Evolutionary conservation across 805 yeast species (phyloP).

Genomic region (Pichia rugopelliculosa): DNA sequence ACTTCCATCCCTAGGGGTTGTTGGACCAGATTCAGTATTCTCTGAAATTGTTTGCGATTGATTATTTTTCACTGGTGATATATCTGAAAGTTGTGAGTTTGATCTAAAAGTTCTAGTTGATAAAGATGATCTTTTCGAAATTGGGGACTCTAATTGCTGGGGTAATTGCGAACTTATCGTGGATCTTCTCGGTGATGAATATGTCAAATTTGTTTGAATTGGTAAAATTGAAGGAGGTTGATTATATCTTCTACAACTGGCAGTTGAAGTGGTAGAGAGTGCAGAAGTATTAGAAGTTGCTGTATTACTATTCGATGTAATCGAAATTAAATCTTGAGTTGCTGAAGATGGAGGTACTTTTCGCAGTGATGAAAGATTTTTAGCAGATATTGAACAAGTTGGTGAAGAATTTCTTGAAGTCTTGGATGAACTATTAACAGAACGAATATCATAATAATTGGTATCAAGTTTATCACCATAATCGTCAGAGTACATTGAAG

Average conservation of each 20-base stretch:
- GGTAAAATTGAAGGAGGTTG: constrained; percentile 7
- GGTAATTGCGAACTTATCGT: constrained; percentile 1
- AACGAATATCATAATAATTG: background rate
- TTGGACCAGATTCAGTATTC: background rate
- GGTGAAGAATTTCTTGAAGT: constrained; percentile 15
- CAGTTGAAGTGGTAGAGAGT: background rate
- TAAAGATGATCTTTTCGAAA: constrained; percentile 27
- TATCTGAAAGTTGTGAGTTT: constrained; percentile 22
- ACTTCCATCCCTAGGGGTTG: constrained; percentile 7
- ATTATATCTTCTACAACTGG: constrained; percentile 1
- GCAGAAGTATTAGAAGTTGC: background rate
- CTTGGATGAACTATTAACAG: constrained; percentile 6
- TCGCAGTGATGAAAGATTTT: background rate
- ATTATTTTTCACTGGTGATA: constrained; percentile 18
- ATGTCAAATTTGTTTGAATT: background rate
- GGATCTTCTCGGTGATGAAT: constrained; percentile 11
- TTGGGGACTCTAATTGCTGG: constrained; percentile 18
- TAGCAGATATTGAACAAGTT: background rate
- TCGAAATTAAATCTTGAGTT: background rate
- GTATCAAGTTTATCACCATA: constrained; percentile 7
- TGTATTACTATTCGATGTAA: background rate
- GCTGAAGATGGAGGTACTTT: background rate
- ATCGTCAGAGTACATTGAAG: constrained; percentile 14
- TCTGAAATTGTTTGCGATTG: background rate
- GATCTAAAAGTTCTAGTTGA: constrained; percentile 29